A percentile compares a stretch with the other conserved stretches of the same genome.
Evolutionary conservation across 1,284 basidiomycete genomes (phyloP).

Genomic region (Trametes sp.): DNA sequence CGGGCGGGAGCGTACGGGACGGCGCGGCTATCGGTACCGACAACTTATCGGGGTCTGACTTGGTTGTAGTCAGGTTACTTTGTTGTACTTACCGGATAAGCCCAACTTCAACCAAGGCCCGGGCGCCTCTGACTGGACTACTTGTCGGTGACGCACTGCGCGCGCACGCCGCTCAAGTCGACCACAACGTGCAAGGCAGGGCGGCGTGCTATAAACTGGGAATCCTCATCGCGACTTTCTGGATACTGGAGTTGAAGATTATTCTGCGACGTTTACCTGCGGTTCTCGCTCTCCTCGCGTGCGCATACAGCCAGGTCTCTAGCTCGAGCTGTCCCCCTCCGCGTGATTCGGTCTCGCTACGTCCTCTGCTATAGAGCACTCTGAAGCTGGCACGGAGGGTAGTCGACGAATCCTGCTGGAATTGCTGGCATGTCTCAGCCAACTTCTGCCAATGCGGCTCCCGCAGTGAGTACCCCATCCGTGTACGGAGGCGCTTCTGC

Average conservation of each 20-base stretch:
- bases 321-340: too few species aligned
- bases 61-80: background rate
- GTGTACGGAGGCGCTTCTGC: background rate
- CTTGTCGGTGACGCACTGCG: background rate
- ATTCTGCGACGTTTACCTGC: too few species aligned
- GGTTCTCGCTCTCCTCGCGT: too few species aligned
- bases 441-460: constrained; percentile 41
- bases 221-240: too few species aligned
- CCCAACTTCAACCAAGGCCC: background rate
- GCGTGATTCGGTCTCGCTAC: background rate
- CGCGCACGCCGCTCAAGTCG: too few species aligned
- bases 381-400: background rate
- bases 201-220: too few species aligned
- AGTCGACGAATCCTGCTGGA: background rate
- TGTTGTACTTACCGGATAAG: background rate
- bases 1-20: constrained; percentile 23
- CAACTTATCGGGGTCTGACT: background rate
- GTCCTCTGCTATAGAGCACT: background rate
- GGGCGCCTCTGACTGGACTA: background rate
- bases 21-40: constrained; percentile 9
- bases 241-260: too few species aligned
- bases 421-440: constrained; percentile 27
- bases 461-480: constrained; percentile 46
- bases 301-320: too few species aligned
- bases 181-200: too few species aligned